Base-by-base conservation (phyloP, 371 early-diverging fungal species). In the Rhizopus arrhizus region DNA sequence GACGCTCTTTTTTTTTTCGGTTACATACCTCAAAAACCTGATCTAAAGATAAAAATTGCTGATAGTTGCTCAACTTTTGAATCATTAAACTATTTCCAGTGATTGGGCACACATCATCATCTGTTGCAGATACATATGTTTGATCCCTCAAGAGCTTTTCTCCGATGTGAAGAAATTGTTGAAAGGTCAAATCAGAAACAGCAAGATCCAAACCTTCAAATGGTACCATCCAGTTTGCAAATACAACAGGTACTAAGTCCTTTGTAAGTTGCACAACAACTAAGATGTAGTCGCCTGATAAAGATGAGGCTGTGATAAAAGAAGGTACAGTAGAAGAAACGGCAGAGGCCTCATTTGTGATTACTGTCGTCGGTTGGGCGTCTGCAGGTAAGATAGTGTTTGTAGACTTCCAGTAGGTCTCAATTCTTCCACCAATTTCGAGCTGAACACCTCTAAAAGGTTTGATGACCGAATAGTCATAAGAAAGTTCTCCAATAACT, bases 381-480 rank as follows among this genome's bases (percentile, higher is more conserved):
- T 48, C 48, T 8, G 76, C 56, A 34, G 75, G 77, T 43, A 77
- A 70, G 9, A 84, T 66, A 12, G 85, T 81, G 55, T 88, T 89
- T 1, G 94, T 92, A 3, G 95, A 90, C 75, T 96, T 96, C 98
- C 98, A 97, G 59, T 97, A 97, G 0, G 98, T 97, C 65, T 95
- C 95, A 35, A 96, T 87, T 28, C 89, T 85, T 22, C 98, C 98
- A 9, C 96, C 97, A 60, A 97, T 94, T 67, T 89, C 88, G 53
- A 97, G 73, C 15, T 87, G 82, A 0, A 92, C 90, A 38, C 93
- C 95, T 35, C 80, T 78, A 72, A 97, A 95, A 1, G 98, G 95
- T 52, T 85, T 84, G 33, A 98, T 87, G 0, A 95, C 83, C 8
- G 89, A 79, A 59, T 89, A 92, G 57, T 85, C 90, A 60, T 95